A percentile compares a stretch with the other conserved stretches of the same genome.
Evolutionary conservation across 2,329 filamentous ascomycete genomes (phyloP).

Genomic region (Neopestalotiopsis sp.): DNA sequence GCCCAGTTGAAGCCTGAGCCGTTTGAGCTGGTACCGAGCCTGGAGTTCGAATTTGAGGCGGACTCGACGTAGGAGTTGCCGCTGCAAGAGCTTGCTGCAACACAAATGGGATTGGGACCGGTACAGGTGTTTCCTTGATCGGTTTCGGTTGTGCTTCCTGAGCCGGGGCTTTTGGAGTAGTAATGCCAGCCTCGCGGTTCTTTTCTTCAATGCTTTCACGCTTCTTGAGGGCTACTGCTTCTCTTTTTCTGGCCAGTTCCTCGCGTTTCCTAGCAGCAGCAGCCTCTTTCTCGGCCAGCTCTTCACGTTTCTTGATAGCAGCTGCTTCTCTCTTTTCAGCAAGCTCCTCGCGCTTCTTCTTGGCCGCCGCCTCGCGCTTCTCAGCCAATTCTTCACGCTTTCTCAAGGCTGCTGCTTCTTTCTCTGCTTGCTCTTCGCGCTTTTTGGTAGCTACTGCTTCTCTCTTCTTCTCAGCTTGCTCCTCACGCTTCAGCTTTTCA

Average conservation of each 20-base stretch:
- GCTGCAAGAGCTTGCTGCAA: background rate
- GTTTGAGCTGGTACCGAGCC: background rate
- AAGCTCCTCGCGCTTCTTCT: background rate
- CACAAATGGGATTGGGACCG: conserved; percentile 5
- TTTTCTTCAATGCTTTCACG: conserved; percentile 25
- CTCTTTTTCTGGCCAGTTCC: conserved; percentile 22
- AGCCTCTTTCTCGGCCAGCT: background rate
- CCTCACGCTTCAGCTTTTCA: conserved; percentile 47
- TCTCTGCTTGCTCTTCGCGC: conserved; percentile 3
- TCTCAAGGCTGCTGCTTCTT: conserved; percentile 3
- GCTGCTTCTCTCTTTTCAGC: background rate
- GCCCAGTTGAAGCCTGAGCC: background rate
- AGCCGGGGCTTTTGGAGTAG: conserved; percentile 7
- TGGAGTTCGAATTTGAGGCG: background rate
- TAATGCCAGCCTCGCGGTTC: conserved; percentile 10
- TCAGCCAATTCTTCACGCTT: conserved; percentile 7
- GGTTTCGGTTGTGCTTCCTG: conserved; percentile 6
- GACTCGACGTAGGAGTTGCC: background rate
- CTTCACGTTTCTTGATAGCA: background rate
- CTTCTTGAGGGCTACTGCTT: conserved; percentile 19
- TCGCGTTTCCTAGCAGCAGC: conserved; percentile 35
- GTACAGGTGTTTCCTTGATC: conserved; percentile 1
- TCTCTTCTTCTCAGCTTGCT: conserved; percentile 22
- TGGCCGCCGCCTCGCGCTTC: background rate
- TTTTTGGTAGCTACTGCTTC: conserved; percentile 14